phyloP scores from a whole-genome alignment of 2,329 filamentous ascomycete species.

The Pseudocercospora vitis region DNA sequence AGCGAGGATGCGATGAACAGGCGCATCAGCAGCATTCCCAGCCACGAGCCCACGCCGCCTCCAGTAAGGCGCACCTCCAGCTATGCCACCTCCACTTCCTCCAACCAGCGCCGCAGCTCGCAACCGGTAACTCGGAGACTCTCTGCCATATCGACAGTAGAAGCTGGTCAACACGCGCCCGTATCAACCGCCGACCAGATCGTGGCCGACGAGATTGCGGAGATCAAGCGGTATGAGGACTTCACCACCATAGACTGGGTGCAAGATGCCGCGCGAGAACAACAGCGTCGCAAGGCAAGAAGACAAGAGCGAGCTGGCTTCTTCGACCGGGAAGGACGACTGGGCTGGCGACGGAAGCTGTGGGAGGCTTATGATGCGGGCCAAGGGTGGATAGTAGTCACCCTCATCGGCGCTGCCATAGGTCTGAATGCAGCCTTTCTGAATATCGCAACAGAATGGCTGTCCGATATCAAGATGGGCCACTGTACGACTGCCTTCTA shows the following conservation, averaged over 20 bases:
- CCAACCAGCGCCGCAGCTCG: slow-evolving; percentile 12
- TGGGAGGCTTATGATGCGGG: slow-evolving; percentile 91
- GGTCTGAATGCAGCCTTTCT: slow-evolving; percentile 89
- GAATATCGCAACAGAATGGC: slow-evolving; percentile 95
- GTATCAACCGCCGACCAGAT: slow-evolving; percentile 62
- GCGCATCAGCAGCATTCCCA: slow-evolving; percentile 41
- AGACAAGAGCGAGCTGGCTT: slow-evolving; percentile 70
- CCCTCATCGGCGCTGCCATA: slow-evolving; percentile 86
- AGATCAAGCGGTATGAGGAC: slow-evolving; percentile 97
- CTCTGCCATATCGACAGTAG: slow-evolving; percentile 63
- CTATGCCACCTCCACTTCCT: slow-evolving; percentile 26
- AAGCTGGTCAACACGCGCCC: slow-evolving; percentile 60
- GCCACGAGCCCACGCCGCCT: slow-evolving; percentile 21
- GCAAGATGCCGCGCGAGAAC: slow-evolving; percentile 90
- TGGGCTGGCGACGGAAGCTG: slow-evolving; percentile 78
- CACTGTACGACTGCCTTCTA: slow-evolving; percentile 96
- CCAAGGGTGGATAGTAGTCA: slow-evolving; percentile 97
- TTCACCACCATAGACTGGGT: slow-evolving; percentile 99
- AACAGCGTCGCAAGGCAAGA: slow-evolving; percentile 73
- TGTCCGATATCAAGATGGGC: slow-evolving; percentile 93
- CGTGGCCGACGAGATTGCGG: slow-evolving; percentile 90
- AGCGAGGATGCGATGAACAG: slow-evolving; percentile 45
- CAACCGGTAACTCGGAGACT: slow-evolving; percentile 59
- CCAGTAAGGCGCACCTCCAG: slow-evolving; percentile 24
- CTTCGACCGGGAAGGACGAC: slow-evolving; percentile 66